Evolutionary conservation across 768 basidiomycete genomes (phyloP).

Genomic region (Collybia mongolica): DNA sequence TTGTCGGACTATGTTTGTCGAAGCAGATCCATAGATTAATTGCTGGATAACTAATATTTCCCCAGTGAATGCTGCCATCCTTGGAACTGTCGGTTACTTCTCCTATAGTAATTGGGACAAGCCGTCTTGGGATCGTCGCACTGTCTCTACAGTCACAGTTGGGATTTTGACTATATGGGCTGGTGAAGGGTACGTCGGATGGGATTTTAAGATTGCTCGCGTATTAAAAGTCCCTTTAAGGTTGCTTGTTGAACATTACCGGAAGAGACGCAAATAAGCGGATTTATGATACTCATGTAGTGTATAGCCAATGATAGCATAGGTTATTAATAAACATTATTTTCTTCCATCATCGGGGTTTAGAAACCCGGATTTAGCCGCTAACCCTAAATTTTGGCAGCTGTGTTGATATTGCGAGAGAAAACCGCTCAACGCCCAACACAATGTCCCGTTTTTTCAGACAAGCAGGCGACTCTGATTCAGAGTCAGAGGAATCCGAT

Average conservation of each 20-base stretch:
- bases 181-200: slow-evolving; percentile 61
- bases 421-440: background rate
- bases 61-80: slow-evolving; percentile 60
- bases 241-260: background rate
- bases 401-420: background rate
- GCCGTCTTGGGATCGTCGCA: slow-evolving; percentile 61
- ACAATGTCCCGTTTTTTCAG: slow-evolving; percentile 89
- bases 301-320: too few relatives aligned
- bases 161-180: slow-evolving; percentile 62
- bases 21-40: background rate
- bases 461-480: slow-evolving; percentile 81
- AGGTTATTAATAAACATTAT: too few relatives aligned
- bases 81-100: slow-evolving; percentile 63
- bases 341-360: too few relatives aligned
- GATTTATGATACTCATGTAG: too few relatives aligned
- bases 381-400: slow-evolving; percentile 15
- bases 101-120: slow-evolving; percentile 66
- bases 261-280: too few relatives aligned
- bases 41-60: slow-evolving; percentile 1
- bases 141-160: slow-evolving; percentile 54
- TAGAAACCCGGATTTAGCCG: background rate
- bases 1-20: slow-evolving; percentile 57
- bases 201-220: background rate
- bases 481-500: slow-evolving; percentile 68
- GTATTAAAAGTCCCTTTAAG: too few relatives aligned